Evolutionary conservation across 371 early-diverging fungal genomes (phyloP).

Genomic region (Syncephalastrum sp.): DNA sequence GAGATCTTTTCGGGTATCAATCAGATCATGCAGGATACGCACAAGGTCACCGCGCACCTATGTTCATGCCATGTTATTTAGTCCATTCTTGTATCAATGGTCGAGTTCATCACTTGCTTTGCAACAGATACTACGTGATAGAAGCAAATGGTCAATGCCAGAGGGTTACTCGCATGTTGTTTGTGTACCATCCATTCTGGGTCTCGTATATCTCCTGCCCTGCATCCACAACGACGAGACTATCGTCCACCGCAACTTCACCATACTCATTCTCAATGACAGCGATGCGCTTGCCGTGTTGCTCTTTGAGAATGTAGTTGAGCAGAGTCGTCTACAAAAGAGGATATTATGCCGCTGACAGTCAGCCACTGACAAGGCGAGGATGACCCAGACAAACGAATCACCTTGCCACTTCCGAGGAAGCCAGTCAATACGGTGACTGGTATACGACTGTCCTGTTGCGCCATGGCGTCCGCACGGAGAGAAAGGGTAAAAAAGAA

Average conservation of each 20-base stretch:
- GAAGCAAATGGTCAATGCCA: not conserved
- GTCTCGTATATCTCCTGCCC: constrained; percentile 38
- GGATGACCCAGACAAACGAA: not conserved
- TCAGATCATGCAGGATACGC: constrained; percentile 24
- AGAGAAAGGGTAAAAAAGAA: too few relatives aligned
- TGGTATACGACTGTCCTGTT: constrained; percentile 12
- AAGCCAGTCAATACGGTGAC: constrained; percentile 33
- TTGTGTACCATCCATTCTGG: constrained; percentile 31
- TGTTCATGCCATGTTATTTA: not conserved
- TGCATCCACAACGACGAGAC: constrained; percentile 24
- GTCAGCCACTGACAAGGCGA: not conserved
- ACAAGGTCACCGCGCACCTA: constrained; percentile 35
- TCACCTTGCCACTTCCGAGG: constrained; percentile 33
- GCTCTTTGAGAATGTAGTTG: constrained; percentile 30
- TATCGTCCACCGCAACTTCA: constrained; percentile 34
- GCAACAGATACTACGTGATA: constrained; percentile 15
- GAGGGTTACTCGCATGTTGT: not conserved
- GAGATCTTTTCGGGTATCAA: constrained; percentile 12
- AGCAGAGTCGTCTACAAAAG: constrained; percentile 31
- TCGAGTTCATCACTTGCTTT: constrained; percentile 8
- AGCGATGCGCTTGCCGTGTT: constrained; percentile 32
- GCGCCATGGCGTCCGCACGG: too few relatives aligned
- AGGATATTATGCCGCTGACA: too few relatives aligned
- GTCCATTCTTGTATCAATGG: not conserved
- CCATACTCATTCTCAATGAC: constrained; percentile 47